Evolutionary conservation across 176 grass and related monocot genomes (phyloP).

Genomic region (Tillandsia leiboldiana): DNA sequence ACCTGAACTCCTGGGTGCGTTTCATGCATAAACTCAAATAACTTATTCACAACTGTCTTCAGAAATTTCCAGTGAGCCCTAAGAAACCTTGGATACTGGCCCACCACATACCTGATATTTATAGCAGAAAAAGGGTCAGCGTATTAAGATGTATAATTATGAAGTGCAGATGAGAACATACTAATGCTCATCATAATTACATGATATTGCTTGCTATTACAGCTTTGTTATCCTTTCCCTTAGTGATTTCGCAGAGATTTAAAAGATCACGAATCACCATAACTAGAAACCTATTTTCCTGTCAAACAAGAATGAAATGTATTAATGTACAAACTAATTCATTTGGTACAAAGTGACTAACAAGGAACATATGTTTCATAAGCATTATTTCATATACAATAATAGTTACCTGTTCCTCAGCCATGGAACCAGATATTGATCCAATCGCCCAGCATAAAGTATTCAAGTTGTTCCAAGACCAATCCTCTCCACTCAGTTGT

Average conservation of each 20-base stretch:
- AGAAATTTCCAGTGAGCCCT: conserved; percentile 99
- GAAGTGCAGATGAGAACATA: background rate
- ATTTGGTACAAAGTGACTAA: background rate
- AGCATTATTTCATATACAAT: too few relatives aligned
- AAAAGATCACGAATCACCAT: conserved; percentile 98
- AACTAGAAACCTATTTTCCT: conserved; percentile 98
- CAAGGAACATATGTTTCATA: background rate
- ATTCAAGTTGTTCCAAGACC: conserved; percentile 99
- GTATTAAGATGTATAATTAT: background rate
- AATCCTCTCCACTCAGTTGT: conserved; percentile 97
- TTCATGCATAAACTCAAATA: conserved; percentile 99
- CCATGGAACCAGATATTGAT: conserved; percentile 99
- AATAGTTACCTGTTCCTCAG: conserved; percentile 81
- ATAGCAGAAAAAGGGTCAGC: conserved; percentile 15
- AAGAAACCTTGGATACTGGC: conserved; percentile 97
- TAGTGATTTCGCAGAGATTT: conserved; percentile 98
- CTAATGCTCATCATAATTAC: conserved; percentile 26
- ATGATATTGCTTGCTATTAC: conserved; percentile 99
- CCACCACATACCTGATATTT: conserved; percentile 88
- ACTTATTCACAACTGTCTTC: conserved; percentile 97
- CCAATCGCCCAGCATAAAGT: conserved; percentile 98
- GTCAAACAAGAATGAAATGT: background rate
- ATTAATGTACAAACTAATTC: background rate
- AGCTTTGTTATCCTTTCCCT: conserved; percentile 99
- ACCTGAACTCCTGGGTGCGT: conserved; percentile 99